Conservation (phyloP, 73 alveolate genomes). For the Paramecium bursaria region DNA sequence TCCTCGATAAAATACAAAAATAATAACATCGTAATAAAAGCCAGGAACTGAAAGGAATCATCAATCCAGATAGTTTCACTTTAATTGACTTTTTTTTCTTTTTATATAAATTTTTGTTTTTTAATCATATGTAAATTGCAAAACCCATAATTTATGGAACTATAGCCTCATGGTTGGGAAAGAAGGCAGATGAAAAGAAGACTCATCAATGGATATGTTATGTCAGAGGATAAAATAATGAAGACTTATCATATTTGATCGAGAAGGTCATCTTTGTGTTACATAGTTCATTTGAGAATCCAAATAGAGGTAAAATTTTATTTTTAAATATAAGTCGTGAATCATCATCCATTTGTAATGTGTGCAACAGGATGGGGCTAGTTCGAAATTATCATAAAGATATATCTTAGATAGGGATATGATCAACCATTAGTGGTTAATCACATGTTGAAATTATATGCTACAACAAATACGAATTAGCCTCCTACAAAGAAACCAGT, state of each 20-base stretch:
- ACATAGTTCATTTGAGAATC: constrained; percentile 89
- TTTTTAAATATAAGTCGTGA: constrained; percentile 55
- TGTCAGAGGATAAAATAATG: constrained; percentile 92
- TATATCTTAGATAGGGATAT: constrained; percentile 84
- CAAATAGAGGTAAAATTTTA: constrained; percentile 70
- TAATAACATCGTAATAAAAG: too few relatives aligned
- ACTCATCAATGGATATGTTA: constrained; percentile 95
- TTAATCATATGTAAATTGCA: constrained; percentile 12
- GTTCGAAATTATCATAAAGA: constrained; percentile 90
- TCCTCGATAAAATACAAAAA: too few relatives aligned
- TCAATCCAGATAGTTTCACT: too few relatives aligned
- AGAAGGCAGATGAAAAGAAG: constrained; percentile 86
- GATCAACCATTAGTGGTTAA: constrained; percentile 87
- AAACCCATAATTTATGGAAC: constrained; percentile 92
- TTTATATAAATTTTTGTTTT: background rate
- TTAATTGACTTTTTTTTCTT: background rate
- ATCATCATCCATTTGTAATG: constrained; percentile 91
- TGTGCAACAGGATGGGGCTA: constrained; percentile 99
- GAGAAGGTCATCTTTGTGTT: constrained; percentile 90
- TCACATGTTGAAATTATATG: constrained; percentile 83
- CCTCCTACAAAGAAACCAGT: constrained; percentile 87
- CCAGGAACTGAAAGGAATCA: too few relatives aligned
- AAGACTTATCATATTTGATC: constrained; percentile 88
- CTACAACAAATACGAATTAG: constrained; percentile 32
- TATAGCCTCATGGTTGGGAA: constrained; percentile 91